Evolutionary conservation across 1,139 yeast genomes (phyloP).

Genomic region (Zhuliangozyma parablackwelliae): DNA sequence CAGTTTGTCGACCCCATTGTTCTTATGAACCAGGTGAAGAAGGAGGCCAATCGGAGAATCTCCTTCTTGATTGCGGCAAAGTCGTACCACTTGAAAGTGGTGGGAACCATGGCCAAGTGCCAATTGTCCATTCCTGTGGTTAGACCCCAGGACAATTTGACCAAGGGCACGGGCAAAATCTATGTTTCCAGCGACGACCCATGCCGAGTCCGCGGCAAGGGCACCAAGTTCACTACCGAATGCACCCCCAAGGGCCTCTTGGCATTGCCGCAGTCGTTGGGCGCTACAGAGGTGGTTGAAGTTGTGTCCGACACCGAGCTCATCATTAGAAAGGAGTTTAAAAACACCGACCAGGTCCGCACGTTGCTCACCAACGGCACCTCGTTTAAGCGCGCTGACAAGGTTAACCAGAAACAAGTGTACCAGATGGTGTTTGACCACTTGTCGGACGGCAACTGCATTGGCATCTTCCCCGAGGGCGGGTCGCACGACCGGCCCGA

Average conservation of each 20-base stretch:
- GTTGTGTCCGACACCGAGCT: constrained; percentile 74
- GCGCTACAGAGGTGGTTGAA: constrained; percentile 67
- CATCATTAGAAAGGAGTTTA: constrained; percentile 68
- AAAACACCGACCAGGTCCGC: constrained; percentile 40
- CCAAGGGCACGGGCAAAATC: constrained; percentile 57
- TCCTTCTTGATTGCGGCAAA: constrained; percentile 81
- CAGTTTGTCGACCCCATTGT: constrained; percentile 92
- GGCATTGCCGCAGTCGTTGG: constrained; percentile 76
- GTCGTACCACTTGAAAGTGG: constrained; percentile 61
- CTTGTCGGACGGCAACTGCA: constrained; percentile 70
- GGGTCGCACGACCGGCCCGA: constrained; percentile 96
- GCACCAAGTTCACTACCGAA: constrained; percentile 64
- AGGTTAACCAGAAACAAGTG: constrained; percentile 80
- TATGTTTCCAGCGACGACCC: constrained; percentile 47
- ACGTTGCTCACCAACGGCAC: constrained; percentile 51
- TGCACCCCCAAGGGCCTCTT: constrained; percentile 66
- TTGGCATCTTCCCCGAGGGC: constrained; percentile 98
- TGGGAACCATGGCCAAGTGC: constrained; percentile 72
- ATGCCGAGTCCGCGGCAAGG: constrained; percentile 54
- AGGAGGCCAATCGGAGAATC: constrained; percentile 67
- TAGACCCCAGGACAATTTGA: constrained; percentile 83
- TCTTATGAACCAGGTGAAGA: constrained; percentile 75
- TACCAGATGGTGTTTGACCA: constrained; percentile 81
- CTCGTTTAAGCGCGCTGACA: constrained; percentile 67
- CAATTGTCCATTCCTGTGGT: constrained; percentile 86